A percentile compares a stretch with the other conserved stretches of the same genome.
These are phyloP conservation scores for Populus deltoides DNA, from an alignment of 345 rosid genomes.

Conservation along the genomic window DNA sequence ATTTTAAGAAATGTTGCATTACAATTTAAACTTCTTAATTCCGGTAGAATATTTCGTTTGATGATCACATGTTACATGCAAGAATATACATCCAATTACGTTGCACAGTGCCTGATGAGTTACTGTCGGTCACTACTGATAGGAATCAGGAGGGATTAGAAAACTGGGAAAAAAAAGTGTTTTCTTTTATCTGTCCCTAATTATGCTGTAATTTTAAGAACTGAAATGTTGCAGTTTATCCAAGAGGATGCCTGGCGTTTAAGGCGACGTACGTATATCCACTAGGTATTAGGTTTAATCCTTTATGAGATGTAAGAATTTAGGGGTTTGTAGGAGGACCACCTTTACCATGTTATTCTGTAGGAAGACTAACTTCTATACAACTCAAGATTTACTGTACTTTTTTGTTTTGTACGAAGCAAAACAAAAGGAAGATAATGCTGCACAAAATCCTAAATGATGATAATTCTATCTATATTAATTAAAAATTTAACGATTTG, in stretches of 20 bases:
- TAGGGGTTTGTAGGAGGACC: neutral
- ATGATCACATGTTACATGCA: neutral
- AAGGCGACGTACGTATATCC: neutral
- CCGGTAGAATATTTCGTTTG: neutral
- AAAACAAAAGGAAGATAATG: neutral
- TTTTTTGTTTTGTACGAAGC: neutral
- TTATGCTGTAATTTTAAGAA: neutral
- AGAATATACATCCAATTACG: neutral
- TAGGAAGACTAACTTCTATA: neutral
- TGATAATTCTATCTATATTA: neutral
- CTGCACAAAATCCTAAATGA: neutral
- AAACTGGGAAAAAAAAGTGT: neutral
- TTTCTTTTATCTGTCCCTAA: neutral
- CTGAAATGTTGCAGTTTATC: neutral
- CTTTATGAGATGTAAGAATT: neutral
- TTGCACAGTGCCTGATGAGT: neutral
- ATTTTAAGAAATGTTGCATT: neutral
- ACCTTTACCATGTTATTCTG: neutral
- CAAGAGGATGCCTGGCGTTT: neutral
- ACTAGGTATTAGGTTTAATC: neutral
- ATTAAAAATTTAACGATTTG: neutral
- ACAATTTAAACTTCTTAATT: neutral
- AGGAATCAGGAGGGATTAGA: neutral
- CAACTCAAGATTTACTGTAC: neutral
- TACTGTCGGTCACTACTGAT: neutral